Base-by-base conservation (phyloP, 2,329 filamentous ascomycete genomes). In the Botrytis aclada region DNA sequence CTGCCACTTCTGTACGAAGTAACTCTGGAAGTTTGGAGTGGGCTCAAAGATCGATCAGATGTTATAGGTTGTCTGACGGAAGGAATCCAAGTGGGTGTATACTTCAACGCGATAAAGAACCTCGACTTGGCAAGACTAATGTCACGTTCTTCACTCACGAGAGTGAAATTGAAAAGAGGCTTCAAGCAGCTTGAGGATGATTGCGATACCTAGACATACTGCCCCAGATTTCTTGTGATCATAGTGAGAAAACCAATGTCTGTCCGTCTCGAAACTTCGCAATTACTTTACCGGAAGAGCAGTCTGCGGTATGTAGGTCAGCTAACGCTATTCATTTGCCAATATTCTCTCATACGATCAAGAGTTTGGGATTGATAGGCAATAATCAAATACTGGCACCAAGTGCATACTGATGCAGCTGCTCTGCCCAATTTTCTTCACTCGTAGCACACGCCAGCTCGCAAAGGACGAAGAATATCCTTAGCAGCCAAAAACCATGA, bases 11-110 rank as follows among this genome's bases (percentile, higher is more conserved):
- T 51, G 25, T 51, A 1, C 6, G 22, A 22, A n/a, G 25, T 14
- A 22, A 0, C 6, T 0, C 10, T 1, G 22, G 25, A 51, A 25
- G 47, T 14, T 10, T 0, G 10, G 10, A 51, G 10, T 2, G 12
- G 4, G 14, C 1, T 54, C 6, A 7, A 8, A 54, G 14, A 29
- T 54, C 25, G n/a, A 16, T 54, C 10, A n/a, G 12, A n/a, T 18
- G 2, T n/a, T 29, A 7, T 29, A 8, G 16, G 6, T 54, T 54
- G n/a, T 1, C 14, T 6, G 1, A 54, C 12, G 14, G 25, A 16
- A 16, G 14, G 2, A 0, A 0, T 29, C 16, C 16, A 1, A 29
- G n/a, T 12, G 5, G n/a, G 18, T n/a, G 8, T 29, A 29, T 29
- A 16, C 51, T 54, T 16, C 2, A 54, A 6, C 14, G 25, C 1